A percentile compares a stretch with the other conserved stretches of the same genome.
Evolutionary conservation across 139 green algal genomes (phyloP).

Genomic region (Chlamydomonas applanata): DNA sequence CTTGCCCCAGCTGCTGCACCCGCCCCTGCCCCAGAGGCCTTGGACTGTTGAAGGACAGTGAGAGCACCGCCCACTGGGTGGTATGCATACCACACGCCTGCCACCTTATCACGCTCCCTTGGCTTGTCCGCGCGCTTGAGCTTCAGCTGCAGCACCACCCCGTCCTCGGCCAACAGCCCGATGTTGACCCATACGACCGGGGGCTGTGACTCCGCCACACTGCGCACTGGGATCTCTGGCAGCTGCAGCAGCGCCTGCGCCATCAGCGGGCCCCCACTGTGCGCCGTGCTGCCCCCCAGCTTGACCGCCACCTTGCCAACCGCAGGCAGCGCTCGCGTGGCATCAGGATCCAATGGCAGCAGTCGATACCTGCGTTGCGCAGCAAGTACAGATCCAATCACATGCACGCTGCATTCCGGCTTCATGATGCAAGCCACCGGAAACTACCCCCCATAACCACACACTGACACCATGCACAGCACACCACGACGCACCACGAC

Average conservation of each 20-base stretch:
- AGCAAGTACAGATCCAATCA: too few relatives aligned
- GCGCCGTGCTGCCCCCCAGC: not conserved
- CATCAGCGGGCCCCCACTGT: not conserved
- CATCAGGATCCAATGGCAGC: constrained; percentile 11
- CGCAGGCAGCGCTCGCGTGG: constrained; percentile 14
- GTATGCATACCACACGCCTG: constrained; percentile 67
- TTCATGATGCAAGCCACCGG: too few relatives aligned
- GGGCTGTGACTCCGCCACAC: constrained; percentile 23
- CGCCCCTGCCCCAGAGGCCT: too few relatives aligned
- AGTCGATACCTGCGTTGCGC: constrained; percentile 29
- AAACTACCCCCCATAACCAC: too few relatives aligned
- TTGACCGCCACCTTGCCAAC: constrained; percentile 25
- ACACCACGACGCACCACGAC: too few relatives aligned
- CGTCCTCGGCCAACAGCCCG: constrained; percentile 57
- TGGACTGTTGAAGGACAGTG: constrained; percentile 24
- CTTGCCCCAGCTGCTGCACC: too few relatives aligned
- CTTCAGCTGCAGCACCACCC: constrained; percentile 55
- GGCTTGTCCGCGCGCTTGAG: constrained; percentile 46
- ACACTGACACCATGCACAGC: too few relatives aligned
- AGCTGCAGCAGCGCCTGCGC: constrained; percentile 55
- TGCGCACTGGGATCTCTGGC: constrained; percentile 40
- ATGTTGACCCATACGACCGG: constrained; percentile 54
- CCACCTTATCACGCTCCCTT: constrained; percentile 45
- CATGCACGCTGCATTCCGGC: too few relatives aligned
- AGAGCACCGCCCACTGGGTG: constrained; percentile 62